Conservation (phyloP, 495 filamentous ascomycete species). For the Penicillium antarcticum region DNA sequence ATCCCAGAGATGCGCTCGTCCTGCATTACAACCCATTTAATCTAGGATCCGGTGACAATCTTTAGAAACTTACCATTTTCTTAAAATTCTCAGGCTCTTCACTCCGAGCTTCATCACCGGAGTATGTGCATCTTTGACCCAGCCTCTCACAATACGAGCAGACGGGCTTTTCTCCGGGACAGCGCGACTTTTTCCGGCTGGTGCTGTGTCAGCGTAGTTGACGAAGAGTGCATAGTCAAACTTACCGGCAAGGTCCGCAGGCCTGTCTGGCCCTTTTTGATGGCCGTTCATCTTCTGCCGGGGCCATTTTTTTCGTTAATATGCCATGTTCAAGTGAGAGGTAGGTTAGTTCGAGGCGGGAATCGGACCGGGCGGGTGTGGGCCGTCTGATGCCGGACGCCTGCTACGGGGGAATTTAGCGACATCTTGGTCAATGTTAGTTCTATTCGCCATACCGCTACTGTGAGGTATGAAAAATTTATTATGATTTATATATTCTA, state of each 20-base stretch:
- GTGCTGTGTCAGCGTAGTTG: not conserved
- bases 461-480: no score
- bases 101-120: constrained; percentile 20
- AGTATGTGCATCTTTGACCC: constrained; percentile 37
- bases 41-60: not conserved
- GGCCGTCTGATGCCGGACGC: no score
- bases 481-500: no score
- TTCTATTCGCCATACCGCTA: no score
- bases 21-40: constrained; percentile 13
- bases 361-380: no score
- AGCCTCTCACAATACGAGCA: constrained; percentile 41
- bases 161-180: constrained; percentile 39
- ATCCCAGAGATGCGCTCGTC: constrained; percentile 36
- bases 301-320: not conserved
- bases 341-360: not conserved
- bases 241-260: constrained; percentile 43
- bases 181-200: constrained; percentile 43
- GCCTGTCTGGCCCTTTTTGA: constrained; percentile 37
- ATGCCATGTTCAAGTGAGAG: no score
- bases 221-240: not conserved
- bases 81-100: constrained; percentile 16
- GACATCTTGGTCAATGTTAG: no score
- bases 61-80: constrained; percentile 13
- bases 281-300: constrained; percentile 28
- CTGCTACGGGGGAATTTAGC: no score